phyloP scores from a whole-genome alignment of 2,329 filamentous ascomycete species.

The Zarea fungicola region DNA sequence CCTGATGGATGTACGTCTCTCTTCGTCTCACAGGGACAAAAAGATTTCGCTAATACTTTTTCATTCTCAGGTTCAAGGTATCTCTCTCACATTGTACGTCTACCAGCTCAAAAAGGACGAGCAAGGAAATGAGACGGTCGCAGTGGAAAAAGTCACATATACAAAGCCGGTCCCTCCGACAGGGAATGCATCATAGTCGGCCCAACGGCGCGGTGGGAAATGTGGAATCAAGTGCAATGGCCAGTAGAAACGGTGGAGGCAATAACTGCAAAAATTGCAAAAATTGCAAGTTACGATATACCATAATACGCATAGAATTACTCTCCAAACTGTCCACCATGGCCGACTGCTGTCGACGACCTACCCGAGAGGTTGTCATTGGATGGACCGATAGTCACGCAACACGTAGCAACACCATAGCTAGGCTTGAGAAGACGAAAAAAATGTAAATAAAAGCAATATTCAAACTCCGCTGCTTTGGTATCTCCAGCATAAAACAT shows the following conservation, averaged over 20 bases:
- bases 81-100: slow-evolving; percentile 91
- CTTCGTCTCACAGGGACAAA: background rate
- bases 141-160: slow-evolving; percentile 81
- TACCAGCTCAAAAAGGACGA: slow-evolving; percentile 78
- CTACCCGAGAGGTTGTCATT: background rate
- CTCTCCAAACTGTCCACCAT: background rate
- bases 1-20: slow-evolving; percentile 83
- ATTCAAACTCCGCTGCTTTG: slow-evolving; percentile 18
- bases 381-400: slow-evolving; percentile 11
- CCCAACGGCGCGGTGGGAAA: background rate
- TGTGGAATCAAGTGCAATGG: background rate
- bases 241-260: background rate
- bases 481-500: slow-evolving; percentile 13
- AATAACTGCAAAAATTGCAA: no score
- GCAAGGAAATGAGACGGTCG: slow-evolving; percentile 71
- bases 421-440: slow-evolving; percentile 16
- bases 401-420: background rate
- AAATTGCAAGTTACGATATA: background rate
- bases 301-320: background rate
- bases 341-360: no score
- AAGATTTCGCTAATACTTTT: slow-evolving; percentile 16
- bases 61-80: slow-evolving; percentile 73
- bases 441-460: slow-evolving; percentile 12
- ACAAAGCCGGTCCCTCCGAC: slow-evolving; percentile 66
- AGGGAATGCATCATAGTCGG: slow-evolving; percentile 41